Conservation (phyloP, 2,329 filamentous ascomycete species). For the Pseudogymnoascus verrucosus region DNA sequence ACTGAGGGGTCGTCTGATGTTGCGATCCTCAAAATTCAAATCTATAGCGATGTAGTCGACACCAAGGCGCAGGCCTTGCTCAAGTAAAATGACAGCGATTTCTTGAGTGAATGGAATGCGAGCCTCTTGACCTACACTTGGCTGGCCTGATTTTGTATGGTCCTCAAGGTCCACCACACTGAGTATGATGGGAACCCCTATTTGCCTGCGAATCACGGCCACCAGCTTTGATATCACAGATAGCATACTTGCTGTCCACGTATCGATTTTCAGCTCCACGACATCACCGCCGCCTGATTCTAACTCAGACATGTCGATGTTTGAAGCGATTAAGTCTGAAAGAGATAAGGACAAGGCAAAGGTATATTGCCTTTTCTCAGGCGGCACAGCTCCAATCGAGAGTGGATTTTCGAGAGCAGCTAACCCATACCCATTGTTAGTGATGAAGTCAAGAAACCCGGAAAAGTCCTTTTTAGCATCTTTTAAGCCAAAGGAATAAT, state of each 20-base stretch:
- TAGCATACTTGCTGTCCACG: slow-evolving; percentile 43
- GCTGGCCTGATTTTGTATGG: background rate
- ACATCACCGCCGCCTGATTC: slow-evolving; percentile 50
- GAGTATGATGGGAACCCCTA: slow-evolving; percentile 49
- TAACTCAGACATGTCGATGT: slow-evolving; percentile 43
- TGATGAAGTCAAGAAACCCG: slow-evolving; percentile 49
- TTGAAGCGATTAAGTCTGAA: slow-evolving; percentile 44
- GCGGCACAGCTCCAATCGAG: slow-evolving; percentile 49
- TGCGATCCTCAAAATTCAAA: slow-evolving; percentile 42
- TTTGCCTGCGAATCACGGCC: slow-evolving; percentile 46
- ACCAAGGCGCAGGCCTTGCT: slow-evolving; percentile 56
- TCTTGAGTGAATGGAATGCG: slow-evolving; percentile 11
- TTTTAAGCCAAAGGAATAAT: slow-evolving; percentile 41
- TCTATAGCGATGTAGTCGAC: slow-evolving; percentile 60
- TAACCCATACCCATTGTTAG: slow-evolving; percentile 42
- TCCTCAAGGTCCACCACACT: slow-evolving; percentile 42
- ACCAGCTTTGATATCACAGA: slow-evolving; percentile 47
- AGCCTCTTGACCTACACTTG: background rate
- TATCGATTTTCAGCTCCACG: slow-evolving; percentile 52
- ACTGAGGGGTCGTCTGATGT: slow-evolving; percentile 37
- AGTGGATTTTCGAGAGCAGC: slow-evolving; percentile 52
- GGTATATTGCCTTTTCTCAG: slow-evolving; percentile 54
- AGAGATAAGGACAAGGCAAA: slow-evolving; percentile 58
- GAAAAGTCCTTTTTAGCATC: slow-evolving; percentile 53
- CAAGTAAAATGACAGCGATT: slow-evolving; percentile 49